Percentiles rank a stretch among this genome's conserved stretches.
These are phyloP conservation scores for Tylopilus balloui DNA, from an alignment of 768 basidiomycete genomes.

Conservation along the genomic window DNA sequence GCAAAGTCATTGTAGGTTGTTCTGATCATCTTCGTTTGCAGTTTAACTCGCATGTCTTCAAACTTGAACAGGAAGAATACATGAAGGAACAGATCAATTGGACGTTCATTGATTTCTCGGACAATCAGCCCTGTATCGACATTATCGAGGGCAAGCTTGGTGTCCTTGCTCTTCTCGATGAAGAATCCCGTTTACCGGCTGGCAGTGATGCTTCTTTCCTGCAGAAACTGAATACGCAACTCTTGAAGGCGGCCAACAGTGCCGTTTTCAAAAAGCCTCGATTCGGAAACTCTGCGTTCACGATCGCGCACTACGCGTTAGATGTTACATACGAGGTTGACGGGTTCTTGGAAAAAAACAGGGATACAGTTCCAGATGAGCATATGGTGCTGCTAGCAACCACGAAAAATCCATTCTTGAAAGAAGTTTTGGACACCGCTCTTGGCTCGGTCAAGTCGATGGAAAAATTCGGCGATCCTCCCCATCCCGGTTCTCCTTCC, in stretches of 20 bases:
- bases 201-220: slow-evolving; percentile 92
- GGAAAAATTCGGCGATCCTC: slow-evolving; percentile 45
- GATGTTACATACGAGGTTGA: slow-evolving; percentile 99
- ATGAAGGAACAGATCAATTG: slow-evolving; percentile 98
- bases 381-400: slow-evolving; percentile 84
- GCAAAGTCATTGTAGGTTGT: background rate
- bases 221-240: slow-evolving; percentile 84
- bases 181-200: slow-evolving; percentile 93
- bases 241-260: slow-evolving; percentile 80
- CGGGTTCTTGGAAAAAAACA: slow-evolving; percentile 97
- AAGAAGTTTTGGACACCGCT: slow-evolving; percentile 90
- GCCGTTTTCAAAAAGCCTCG: slow-evolving; percentile 95
- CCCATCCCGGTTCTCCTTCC: slow-evolving; percentile 70
- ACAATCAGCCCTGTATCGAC: slow-evolving; percentile 98
- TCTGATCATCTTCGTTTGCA: slow-evolving; percentile 31
- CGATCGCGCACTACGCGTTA: slow-evolving; percentile 95
- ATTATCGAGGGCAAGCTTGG: slow-evolving; percentile 97
- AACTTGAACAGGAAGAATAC: slow-evolving; percentile 99
- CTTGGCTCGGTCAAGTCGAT: slow-evolving; percentile 64
- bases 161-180: slow-evolving; percentile 89
- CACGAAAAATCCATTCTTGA: slow-evolving; percentile 89
- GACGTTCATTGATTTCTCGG: slow-evolving; percentile 99
- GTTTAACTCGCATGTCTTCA: slow-evolving; percentile 99
- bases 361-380: slow-evolving; percentile 98
- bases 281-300: slow-evolving; percentile 97